Conservation (phyloP, 768 basidiomycete species). For the Russula earlei region DNA sequence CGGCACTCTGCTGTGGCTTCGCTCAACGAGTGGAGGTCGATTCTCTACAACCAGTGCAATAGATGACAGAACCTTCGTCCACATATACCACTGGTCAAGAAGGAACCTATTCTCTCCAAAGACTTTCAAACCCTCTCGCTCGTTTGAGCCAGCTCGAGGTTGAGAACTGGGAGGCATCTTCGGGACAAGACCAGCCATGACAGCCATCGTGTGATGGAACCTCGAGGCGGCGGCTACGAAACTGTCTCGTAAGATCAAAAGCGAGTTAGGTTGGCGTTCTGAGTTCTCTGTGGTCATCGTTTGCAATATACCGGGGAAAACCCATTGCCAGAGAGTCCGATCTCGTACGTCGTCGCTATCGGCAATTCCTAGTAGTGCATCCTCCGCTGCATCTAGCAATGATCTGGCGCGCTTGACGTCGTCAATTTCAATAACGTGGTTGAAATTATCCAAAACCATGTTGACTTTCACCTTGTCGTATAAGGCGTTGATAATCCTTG, state of each 20-base stretch:
- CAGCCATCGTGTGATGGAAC: constrained; percentile 62
- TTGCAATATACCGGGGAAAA: constrained; percentile 59
- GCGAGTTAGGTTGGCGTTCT: constrained; percentile 37
- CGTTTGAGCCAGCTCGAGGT: constrained; percentile 32
- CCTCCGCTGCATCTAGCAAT: constrained; percentile 51
- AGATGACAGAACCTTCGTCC: constrained; percentile 81
- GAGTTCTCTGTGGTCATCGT: constrained; percentile 29
- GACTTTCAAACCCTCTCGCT: constrained; percentile 43
- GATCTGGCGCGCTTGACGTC: constrained; percentile 55
- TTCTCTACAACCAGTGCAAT: constrained; percentile 61
- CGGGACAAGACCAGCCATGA: constrained; percentile 62
- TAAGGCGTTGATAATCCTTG: constrained; percentile 43
- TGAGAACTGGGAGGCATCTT: constrained; percentile 41
- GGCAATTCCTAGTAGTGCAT: constrained; percentile 56
- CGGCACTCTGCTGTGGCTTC: constrained; percentile 60
- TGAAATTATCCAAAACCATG: constrained; percentile 48
- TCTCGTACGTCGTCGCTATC: constrained; percentile 64
- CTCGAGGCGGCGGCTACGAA: constrained; percentile 60
- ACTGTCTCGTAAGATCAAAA: constrained; percentile 49
- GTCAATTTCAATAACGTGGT: constrained; percentile 53
- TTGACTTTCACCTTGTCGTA: constrained; percentile 39
- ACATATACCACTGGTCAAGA: constrained; percentile 73
- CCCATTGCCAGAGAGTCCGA: constrained; percentile 61
- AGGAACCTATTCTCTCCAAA: constrained; percentile 48
- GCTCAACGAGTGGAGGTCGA: constrained; percentile 42